Evolutionary conservation across 441 rosid species (phyloP).

Genomic region (Corymbia citriodora): DNA sequence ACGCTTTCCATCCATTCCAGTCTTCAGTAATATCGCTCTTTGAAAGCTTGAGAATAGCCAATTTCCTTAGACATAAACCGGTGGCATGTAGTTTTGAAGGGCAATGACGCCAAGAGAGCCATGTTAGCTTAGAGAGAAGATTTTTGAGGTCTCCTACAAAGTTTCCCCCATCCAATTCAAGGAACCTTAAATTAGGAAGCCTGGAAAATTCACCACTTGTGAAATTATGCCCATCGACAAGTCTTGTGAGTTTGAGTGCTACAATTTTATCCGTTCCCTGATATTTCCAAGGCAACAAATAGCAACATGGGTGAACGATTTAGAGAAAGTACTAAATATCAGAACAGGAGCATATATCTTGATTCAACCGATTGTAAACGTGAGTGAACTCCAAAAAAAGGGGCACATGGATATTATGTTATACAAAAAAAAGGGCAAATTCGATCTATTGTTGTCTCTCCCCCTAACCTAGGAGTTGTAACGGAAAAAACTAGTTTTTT

Average conservation of each 20-base stretch:
- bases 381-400: background rate
- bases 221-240: rapidly evolving
- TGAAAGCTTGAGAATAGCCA: background rate
- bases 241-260: background rate
- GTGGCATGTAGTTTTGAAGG: background rate
- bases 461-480: background rate
- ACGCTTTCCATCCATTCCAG: background rate
- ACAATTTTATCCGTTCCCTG: background rate
- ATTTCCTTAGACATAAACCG: background rate
- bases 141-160: background rate
- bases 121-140: background rate
- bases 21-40: too few species aligned
- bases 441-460: background rate
- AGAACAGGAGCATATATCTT: background rate
- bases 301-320: background rate
- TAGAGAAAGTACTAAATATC: background rate
- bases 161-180: background rate
- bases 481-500: background rate
- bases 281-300: background rate
- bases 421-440: background rate
- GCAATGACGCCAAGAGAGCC: background rate
- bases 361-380: background rate
- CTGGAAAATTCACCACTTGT: background rate
- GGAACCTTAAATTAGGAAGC: background rate
- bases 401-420: background rate